Evolutionary conservation across 345 rosid species (phyloP).

Genomic region (Citrus glauca): DNA sequence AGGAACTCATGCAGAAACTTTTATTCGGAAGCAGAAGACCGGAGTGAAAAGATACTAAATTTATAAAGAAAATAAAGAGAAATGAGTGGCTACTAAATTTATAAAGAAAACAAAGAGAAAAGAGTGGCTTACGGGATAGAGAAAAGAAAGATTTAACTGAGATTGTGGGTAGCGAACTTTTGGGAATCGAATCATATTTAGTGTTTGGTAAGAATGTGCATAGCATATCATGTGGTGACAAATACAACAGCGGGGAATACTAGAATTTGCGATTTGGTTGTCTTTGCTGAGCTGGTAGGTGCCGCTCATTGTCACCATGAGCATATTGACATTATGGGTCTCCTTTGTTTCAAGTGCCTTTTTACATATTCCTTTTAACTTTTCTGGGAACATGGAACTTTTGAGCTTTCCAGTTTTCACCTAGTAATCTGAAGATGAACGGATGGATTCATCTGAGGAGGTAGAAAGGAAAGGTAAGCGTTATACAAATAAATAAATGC

Average conservation of each 20-base stretch:
- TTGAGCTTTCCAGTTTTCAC: neutral
- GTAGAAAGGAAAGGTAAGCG: neutral
- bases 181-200: constrained; percentile 10
- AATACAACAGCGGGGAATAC: neutral
- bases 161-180: neutral
- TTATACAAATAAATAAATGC: neutral
- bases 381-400: neutral
- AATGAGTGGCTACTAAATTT: neutral
- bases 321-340: neutral
- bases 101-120: neutral
- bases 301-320: neutral
- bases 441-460: neutral
- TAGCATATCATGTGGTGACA: neutral
- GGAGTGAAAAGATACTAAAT: neutral
- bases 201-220: neutral
- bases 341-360: neutral
- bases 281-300: neutral
- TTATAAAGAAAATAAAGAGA: neutral
- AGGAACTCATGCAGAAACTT: neutral
- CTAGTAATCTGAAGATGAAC: neutral
- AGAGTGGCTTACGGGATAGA: neutral
- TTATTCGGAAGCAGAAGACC: neutral
- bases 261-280: neutral
- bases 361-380: neutral
- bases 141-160: neutral